Evolutionary conservation across 2,329 filamentous ascomycete species (phyloP).

Genomic region (Nigrograna mackinnonii): DNA sequence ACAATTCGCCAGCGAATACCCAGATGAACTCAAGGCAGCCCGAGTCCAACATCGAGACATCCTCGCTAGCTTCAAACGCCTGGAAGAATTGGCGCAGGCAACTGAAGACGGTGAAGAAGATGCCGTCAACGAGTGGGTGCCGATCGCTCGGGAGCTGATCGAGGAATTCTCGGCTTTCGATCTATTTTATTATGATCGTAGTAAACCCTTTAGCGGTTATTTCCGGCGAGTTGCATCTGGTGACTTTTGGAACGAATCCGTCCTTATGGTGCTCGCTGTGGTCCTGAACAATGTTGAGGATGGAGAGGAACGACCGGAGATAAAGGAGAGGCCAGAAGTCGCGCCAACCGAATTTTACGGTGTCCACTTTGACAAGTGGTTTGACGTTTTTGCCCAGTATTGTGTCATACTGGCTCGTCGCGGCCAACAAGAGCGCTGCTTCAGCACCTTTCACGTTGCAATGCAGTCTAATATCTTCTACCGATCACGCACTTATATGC

Average conservation of each 20-base stretch:
- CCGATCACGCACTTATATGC: conserved; percentile 67
- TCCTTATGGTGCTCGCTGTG: conserved; percentile 37
- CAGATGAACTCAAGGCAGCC: conserved; percentile 47
- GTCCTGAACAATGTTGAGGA: conserved; percentile 38
- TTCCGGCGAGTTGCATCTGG: conserved; percentile 34
- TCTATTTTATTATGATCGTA: conserved; percentile 58
- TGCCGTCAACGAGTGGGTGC: conserved; percentile 60
- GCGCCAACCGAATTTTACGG: conserved; percentile 68
- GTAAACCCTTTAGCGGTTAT: conserved; percentile 44
- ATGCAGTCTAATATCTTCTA: conserved; percentile 82
- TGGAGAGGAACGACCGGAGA: conserved; percentile 27
- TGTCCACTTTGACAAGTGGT: conserved; percentile 82
- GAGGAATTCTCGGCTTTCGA: conserved; percentile 64
- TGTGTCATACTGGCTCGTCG: conserved; percentile 73
- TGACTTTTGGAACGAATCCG: conserved; percentile 38
- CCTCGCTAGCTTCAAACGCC: conserved; percentile 46
- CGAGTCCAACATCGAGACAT: conserved; percentile 42
- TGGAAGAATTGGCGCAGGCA: conserved; percentile 44
- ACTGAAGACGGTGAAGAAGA: conserved; percentile 55
- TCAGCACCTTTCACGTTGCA: conserved; percentile 77
- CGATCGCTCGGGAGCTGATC: conserved; percentile 61
- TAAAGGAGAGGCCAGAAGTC: conserved; percentile 27
- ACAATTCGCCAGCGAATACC: conserved; percentile 21
- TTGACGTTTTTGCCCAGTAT: conserved; percentile 88
- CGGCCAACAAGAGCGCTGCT: conserved; percentile 72